phyloP scores from a whole-genome alignment of 129 eudicot genomes.

The Deinandra increscens region DNA sequence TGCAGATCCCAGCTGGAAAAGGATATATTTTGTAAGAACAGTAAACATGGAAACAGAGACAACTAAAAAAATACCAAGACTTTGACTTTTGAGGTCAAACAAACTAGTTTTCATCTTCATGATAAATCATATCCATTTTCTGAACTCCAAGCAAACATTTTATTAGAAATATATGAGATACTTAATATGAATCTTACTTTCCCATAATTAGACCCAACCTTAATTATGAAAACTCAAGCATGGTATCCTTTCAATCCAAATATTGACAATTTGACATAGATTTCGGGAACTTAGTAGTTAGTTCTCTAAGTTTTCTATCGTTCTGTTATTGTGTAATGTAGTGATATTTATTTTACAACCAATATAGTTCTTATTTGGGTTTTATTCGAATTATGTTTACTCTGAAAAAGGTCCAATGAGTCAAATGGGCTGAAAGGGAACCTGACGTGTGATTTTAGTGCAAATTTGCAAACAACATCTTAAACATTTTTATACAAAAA shows the following conservation, averaged over 20 bases:
- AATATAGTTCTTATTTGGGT: background rate
- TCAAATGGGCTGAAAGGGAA: background rate
- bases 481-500: background rate
- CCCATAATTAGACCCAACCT: background rate
- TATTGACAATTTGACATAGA: background rate
- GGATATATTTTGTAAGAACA: conserved; percentile 15
- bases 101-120: background rate
- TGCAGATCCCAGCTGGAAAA: conserved; percentile 88
- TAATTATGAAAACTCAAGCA: background rate
- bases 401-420: background rate
- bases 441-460: background rate
- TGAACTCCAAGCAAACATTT: background rate
- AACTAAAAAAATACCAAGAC: background rate
- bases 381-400: background rate
- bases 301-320: background rate
- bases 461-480: background rate
- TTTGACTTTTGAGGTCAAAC: conserved; percentile 18
- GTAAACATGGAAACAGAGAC: background rate
- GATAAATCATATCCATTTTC: background rate
- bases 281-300: background rate
- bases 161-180: background rate
- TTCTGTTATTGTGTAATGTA: background rate
- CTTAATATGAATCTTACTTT: background rate
- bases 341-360: background rate
- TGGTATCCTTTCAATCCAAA: background rate